Evolutionary conservation across 1,284 basidiomycete genomes (phyloP), one percentile per base, ranked within the genome.

Genomic region (Naganishia liquefaciens): DNA sequence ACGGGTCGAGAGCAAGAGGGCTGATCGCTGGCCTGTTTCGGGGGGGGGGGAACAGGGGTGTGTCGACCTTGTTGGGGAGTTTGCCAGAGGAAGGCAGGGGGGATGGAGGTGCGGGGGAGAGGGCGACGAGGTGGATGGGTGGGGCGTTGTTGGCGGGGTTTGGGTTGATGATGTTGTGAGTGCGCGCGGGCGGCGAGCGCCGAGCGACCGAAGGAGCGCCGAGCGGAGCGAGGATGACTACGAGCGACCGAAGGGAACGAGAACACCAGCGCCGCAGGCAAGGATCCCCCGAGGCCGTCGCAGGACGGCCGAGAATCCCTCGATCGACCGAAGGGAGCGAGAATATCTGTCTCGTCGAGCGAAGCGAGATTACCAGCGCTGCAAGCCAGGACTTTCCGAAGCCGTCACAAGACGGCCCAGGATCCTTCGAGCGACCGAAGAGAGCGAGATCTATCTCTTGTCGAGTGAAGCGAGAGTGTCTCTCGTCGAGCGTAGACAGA

Each of bases 141-240:
- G 72, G 88, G 23, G 85, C 87, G 53, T 82, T 93, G n/a, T 79
- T 93, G 47, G 72, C 83, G 1, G 93, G 93, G 3, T 96, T 95
- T 75, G 83, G 85, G 0, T 82, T 91, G 68, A 95, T 95, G 93
- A 85, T 91, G 68, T 72, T 89, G 66, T 82, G 87, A 73, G 79
- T 87, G 40, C 70, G 83, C 25, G 37, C n/a, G 37, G 30, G 17
- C 53, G 53, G 6, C 33, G 33, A 44, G 53, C n/a, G 37, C 1
- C 28, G n/a, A 44, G n/a, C 46, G 25, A 37, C 19, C 33, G 3
- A 30, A 21, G 27, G 40, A 46, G 33, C n/a, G 17, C 3, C 30
- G 55, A 40, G 33, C 6, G 33, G 11, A 33, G 21, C 30, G 25
- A 25, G 11, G 46, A n/a, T 37, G 43, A 23, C 11, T 2, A 19